Evolutionary conservation across 2,329 filamentous ascomycete species (phyloP), one percentile per base, ranked within the genome.

Genomic region (Dendryphion nanum): DNA sequence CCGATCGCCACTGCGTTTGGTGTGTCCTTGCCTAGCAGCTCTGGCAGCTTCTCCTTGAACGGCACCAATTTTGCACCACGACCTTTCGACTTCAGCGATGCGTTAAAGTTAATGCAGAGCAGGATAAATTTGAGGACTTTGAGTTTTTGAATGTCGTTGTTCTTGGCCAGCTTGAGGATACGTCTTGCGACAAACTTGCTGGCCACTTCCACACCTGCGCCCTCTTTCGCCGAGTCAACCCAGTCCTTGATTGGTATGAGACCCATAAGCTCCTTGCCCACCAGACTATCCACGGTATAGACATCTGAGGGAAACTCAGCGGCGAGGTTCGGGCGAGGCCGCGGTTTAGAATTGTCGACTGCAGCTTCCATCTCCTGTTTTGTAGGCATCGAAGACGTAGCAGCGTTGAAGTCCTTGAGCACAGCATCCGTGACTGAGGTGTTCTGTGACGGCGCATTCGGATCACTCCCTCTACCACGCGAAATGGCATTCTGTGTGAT

Each of bases 171-270:
- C 3, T 74, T 76, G 30, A 79, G 64, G 6, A 89, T 70, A 28
- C 85, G 79, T 37, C 71, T 68, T 1, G 84, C 81, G 4, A 89
- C 82, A 50, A 78, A 90, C 42, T 76, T 75, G 24, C 81, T 85
- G 29, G 64, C 68, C 21, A 82, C 68, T 31, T 75, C 61, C 24
- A 86, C 72, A 37, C 74, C 71, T 49, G 82, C 72, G 20, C 76
- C 74, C 17, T 76, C 74, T 51, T 76, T 76, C n/a, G 77, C 73
- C 33, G 77, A 75, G 41, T 88, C 79, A 47, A 85, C 76, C 87
- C 87, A 93, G 49, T 88, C 82, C 55, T 80, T 79, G 41, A 90
- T 76, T 8, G 82, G 79, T 6, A 93, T 73, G 10, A 79, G 69
- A 35, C 79, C 78, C 61, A 89, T 75, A 17, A 85, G 77, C 24